These are phyloP conservation scores for Bipolaris cookei DNA, from an alignment of 2,329 filamentous ascomycete genomes.

Conservation along the genomic window DNA sequence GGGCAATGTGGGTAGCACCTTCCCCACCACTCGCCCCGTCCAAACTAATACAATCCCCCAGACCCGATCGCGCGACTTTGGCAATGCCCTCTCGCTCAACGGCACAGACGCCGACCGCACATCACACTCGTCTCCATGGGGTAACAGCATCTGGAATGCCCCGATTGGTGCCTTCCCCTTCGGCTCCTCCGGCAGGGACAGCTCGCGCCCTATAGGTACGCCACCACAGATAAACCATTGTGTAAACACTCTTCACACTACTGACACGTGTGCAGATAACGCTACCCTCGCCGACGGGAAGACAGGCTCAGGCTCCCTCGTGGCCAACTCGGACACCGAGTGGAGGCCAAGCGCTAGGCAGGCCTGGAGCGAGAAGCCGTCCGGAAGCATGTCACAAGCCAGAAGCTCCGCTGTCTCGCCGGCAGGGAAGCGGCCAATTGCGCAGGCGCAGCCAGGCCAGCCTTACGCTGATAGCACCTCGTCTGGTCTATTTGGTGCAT, in stretches of 20 bases:
- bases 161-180: conserved; percentile 34
- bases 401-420: conserved; percentile 48
- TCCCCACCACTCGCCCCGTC: not conserved
- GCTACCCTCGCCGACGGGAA: conserved; percentile 52
- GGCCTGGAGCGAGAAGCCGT: conserved; percentile 63
- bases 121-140: conserved; percentile 39
- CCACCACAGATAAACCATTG: not conserved
- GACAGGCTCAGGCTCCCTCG: conserved; percentile 72
- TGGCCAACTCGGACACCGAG: conserved; percentile 72
- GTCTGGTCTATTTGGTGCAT: conserved; percentile 37
- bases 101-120: conserved; percentile 37
- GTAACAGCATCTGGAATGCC: conserved; percentile 47
- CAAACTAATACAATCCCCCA: conserved; percentile 19
- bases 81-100: conserved; percentile 40
- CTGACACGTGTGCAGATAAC: conserved; percentile 40
- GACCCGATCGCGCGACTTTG: conserved; percentile 41
- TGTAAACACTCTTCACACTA: not conserved
- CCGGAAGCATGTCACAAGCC: conserved; percentile 40
- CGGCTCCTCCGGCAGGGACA: conserved; percentile 39
- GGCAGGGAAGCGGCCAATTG: conserved; percentile 47
- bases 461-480: conserved; percentile 38
- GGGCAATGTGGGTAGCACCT: conserved; percentile 37
- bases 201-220: conserved; percentile 44
- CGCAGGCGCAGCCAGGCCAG: conserved; percentile 44
- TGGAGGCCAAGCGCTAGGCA: conserved; percentile 61